A percentile compares a stretch with the other conserved stretches of the same genome.
Evolutionary conservation across 192 early-diverging fungal species (phyloP).

Genomic region (Backusella psychrophila): DNA sequence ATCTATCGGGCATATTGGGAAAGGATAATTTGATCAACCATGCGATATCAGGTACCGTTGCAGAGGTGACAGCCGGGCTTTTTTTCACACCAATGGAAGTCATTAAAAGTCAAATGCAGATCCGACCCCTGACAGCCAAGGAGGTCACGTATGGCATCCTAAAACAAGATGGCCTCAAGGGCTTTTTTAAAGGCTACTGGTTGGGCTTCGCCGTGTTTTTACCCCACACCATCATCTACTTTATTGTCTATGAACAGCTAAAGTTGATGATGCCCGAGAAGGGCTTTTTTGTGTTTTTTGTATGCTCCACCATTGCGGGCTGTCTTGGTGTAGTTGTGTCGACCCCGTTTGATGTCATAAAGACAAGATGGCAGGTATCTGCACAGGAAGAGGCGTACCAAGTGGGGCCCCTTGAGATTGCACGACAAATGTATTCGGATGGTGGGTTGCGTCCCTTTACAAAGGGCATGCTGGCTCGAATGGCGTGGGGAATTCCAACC

Average conservation of each 20-base stretch:
- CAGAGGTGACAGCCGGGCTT: constrained; percentile 64
- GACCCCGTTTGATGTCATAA: constrained; percentile 75
- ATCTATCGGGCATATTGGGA: background rate
- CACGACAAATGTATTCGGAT: constrained; percentile 38
- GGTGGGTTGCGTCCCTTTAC: constrained; percentile 59
- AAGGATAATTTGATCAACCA: constrained; percentile 50
- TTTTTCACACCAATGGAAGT: constrained; percentile 90
- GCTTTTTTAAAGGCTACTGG: constrained; percentile 74
- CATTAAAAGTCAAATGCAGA: constrained; percentile 71
- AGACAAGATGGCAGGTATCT: constrained; percentile 73
- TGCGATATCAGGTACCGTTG: constrained; percentile 50
- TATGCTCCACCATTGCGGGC: constrained; percentile 57
- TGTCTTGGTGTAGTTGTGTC: constrained; percentile 57
- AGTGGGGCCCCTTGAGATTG: constrained; percentile 35
- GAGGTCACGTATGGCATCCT: background rate
- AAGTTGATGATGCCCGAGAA: constrained; percentile 37
- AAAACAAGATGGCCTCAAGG: constrained; percentile 53
- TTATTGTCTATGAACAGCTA: constrained; percentile 60
- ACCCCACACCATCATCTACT: constrained; percentile 69
- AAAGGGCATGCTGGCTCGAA: constrained; percentile 58
- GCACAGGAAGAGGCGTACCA: constrained; percentile 17
- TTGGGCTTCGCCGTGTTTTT: constrained; percentile 70
- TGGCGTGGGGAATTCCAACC: constrained; percentile 66
- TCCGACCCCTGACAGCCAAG: background rate
- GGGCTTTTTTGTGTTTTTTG: constrained; percentile 52